Evolutionary conservation across 148 eudicot species (phyloP).

Genomic region (Rheum nobile): DNA sequence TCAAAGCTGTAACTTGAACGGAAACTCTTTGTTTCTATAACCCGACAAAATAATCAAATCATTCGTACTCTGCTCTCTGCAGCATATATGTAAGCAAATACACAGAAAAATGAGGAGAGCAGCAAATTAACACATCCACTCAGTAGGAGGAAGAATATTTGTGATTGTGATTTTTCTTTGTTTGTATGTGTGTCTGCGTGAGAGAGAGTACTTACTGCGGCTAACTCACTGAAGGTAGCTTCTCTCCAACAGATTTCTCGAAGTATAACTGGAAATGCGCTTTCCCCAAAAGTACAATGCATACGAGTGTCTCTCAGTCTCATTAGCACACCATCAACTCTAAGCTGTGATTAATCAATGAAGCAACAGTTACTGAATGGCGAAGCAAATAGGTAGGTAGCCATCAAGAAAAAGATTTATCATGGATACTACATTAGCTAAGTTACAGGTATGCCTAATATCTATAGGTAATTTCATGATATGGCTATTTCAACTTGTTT

Average conservation of each 20-base stretch:
- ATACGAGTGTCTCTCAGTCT: slow-evolving; percentile 87
- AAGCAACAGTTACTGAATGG: slow-evolving; percentile 1
- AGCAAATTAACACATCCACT: too few relatives aligned
- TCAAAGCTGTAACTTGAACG: background rate
- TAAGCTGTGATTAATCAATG: slow-evolving; percentile 43
- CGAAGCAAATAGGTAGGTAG: background rate
- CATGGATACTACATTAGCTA: background rate
- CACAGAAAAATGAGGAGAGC: background rate
- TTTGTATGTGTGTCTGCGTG: too few relatives aligned
- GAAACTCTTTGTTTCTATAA: background rate
- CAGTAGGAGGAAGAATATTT: too few relatives aligned
- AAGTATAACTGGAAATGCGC: slow-evolving; percentile 40
- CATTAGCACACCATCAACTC: slow-evolving; percentile 94
- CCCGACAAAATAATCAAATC: background rate
- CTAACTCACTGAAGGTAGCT: slow-evolving; percentile 51
- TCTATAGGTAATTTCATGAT: too few relatives aligned
- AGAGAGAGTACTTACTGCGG: slow-evolving; percentile 43
- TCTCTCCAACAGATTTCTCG: slow-evolving; percentile 95
- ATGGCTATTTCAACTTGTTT: background rate
- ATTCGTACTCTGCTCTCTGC: background rate
- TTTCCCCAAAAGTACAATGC: slow-evolving; percentile 51
- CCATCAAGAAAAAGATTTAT: background rate
- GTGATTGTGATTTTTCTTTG: too few relatives aligned
- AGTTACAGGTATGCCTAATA: background rate
- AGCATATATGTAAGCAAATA: background rate